Evolutionary conservation across 306 rosid genomes (phyloP).

Genomic region (Fragaria nilgerrensis): DNA sequence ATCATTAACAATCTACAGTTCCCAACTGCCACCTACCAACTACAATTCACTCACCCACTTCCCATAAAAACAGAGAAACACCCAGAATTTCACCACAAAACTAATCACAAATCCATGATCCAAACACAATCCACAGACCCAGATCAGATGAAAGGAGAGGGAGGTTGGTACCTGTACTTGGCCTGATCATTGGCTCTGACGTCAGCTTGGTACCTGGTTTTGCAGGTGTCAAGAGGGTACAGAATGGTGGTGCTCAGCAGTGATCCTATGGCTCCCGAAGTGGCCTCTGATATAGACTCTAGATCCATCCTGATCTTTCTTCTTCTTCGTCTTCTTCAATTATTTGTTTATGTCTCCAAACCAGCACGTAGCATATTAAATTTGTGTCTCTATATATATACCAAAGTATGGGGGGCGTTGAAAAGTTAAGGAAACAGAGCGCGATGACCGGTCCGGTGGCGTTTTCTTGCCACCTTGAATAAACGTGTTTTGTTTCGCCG

Average conservation of each 20-base stretch:
- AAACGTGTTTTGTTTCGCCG: conserved; percentile 23
- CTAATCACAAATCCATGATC: neutral
- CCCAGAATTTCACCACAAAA: neutral
- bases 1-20: neutral
- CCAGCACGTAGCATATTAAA: neutral
- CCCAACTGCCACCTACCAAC: neutral
- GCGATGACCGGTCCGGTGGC: conserved; percentile 20
- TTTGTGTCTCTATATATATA: neutral
- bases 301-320: conserved; percentile 47
- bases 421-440: conserved; percentile 4
- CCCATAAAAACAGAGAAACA: neutral
- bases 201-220: conserved; percentile 95
- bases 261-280: conserved; percentile 98
- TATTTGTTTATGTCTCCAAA: neutral
- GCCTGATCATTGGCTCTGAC: conserved; percentile 60
- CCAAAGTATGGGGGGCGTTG: neutral
- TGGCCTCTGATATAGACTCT: conserved; percentile 92
- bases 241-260: conserved; percentile 82
- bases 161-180: conserved; percentile 54
- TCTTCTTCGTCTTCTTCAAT: conserved; percentile 35
- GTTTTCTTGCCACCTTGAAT: conserved; percentile 15
- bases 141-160: neutral
- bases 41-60: neutral
- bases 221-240: conserved; percentile 95
- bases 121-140: neutral